Evolutionary conservation across 352 stramenopile genomes (phyloP), one percentile per base, ranked within the genome.

Genomic region (Globisporangium solare): DNA sequence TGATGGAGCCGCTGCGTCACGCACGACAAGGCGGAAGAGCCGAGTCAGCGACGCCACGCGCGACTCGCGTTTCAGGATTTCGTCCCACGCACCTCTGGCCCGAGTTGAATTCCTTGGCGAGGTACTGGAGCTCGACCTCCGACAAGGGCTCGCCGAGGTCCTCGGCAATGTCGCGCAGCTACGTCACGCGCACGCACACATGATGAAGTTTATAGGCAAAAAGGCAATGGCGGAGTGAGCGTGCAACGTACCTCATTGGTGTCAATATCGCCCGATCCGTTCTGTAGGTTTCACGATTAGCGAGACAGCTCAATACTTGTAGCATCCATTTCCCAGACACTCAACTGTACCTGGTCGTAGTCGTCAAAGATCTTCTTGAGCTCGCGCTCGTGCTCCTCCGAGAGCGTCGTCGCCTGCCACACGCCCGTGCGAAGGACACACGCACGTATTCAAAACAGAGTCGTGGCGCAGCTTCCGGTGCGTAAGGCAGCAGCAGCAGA

Each of bases 311-410:
- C n/a, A n/a, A n/a, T n/a, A n/a, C n/a, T n/a, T n/a, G n/a, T n/a
- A n/a, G n/a, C n/a, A n/a, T n/a, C n/a, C n/a, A n/a, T n/a, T n/a
- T n/a, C n/a, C n/a, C n/a, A n/a, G n/a, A n/a, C n/a, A n/a, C n/a
- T n/a, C n/a, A n/a, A n/a, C n/a, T n/a, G n/a, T n/a, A 86, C 74
- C 66, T 87, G 70, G 40, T 89, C 78, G 50, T 87, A 89, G 68
- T 86, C 76, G 61, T 89, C 81, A 51, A 89, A 87, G 54, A 89
- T 84, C 60, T 89, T 89, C 56, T 64, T 70, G 58, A 91, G 74
- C 64, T 91, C 78, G 5, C 52, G 71, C 63, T 89, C 75, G 51
- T 88, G 71, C 55, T 88, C 79, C 41, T 85, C 66, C 46, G 76
- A 87, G 51, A 92, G 71, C 8, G 75, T 69, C 20, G 70, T 66